Conservation (phyloP, 805 yeast species). For the Nakazawaea populi region DNA sequence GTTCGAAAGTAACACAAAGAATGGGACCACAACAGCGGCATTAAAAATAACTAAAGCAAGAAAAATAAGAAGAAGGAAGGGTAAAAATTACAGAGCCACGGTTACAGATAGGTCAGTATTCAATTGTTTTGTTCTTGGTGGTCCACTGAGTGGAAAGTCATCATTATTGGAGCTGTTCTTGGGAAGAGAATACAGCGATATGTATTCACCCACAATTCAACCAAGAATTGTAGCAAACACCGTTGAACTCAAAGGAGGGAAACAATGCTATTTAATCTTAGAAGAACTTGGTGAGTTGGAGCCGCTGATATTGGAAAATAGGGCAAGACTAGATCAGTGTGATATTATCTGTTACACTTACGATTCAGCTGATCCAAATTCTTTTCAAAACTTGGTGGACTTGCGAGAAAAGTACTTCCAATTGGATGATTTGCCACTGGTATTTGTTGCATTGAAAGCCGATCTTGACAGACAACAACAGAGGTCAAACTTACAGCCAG, state of each 20-base stretch:
- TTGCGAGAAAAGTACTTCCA: conserved; percentile 54
- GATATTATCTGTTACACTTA: conserved; percentile 88
- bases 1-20: conserved; percentile 40
- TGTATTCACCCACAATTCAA: conserved; percentile 74
- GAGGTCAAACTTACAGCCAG: conserved; percentile 80
- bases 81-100: conserved; percentile 60
- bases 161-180: conserved; percentile 79
- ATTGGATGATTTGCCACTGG: conserved; percentile 65
- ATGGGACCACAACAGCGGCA: conserved; percentile 39
- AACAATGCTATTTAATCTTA: conserved; percentile 85
- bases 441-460: conserved; percentile 90
- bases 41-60: conserved; percentile 80
- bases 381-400: conserved; percentile 77
- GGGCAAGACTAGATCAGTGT: conserved; percentile 66
- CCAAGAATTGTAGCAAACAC: conserved; percentile 86
- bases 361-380: conserved; percentile 94
- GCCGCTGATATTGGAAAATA: conserved; percentile 73
- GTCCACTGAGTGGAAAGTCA: conserved; percentile 81
- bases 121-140: conserved; percentile 84
- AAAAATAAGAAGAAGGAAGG: conserved; percentile 57
- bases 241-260: conserved; percentile 90
- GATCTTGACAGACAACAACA: conserved; percentile 96
- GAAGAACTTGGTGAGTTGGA: conserved; percentile 89
- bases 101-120: conserved; percentile 85
- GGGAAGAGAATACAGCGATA: conserved; percentile 62